Percentiles rank a stretch among this genome's conserved stretches.
Conservation (phyloP, 345 rosid genomes). For the Rhodamnia argentea region DNA sequence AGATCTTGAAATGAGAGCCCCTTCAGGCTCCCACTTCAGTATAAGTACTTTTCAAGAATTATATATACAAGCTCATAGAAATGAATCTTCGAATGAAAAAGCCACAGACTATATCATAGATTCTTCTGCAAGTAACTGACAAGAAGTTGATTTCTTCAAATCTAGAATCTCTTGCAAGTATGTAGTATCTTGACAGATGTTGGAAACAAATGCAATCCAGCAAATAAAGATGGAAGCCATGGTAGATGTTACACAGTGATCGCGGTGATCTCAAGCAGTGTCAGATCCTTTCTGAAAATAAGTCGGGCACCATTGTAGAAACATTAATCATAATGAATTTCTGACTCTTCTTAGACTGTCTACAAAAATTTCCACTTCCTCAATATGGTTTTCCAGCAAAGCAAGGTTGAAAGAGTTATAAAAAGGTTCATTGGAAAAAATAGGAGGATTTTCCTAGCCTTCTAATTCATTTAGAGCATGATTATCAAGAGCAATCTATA, state of each 20-base stretch:
- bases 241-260: neutral
- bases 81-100: neutral
- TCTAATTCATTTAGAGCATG: neutral
- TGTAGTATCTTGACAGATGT: neutral
- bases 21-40: neutral
- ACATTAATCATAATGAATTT: neutral
- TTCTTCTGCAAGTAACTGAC: neutral
- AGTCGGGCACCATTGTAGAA: neutral
- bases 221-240: neutral
- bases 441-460: neutral
- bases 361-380: neutral
- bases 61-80: neutral
- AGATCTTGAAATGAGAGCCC: neutral
- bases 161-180: neutral
- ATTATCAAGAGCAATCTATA: neutral
- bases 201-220: neutral
- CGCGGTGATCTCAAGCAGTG: neutral
- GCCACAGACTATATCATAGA: neutral
- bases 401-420: neutral
- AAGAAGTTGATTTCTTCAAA: neutral
- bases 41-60: neutral
- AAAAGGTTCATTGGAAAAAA: neutral
- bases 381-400: neutral
- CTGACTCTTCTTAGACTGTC: neutral
- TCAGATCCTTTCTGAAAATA: neutral